Evolutionary conservation across 2,329 filamentous ascomycete species (phyloP), one percentile per base, ranked within the genome.

Genomic region (Dactylellina drechsleri): DNA sequence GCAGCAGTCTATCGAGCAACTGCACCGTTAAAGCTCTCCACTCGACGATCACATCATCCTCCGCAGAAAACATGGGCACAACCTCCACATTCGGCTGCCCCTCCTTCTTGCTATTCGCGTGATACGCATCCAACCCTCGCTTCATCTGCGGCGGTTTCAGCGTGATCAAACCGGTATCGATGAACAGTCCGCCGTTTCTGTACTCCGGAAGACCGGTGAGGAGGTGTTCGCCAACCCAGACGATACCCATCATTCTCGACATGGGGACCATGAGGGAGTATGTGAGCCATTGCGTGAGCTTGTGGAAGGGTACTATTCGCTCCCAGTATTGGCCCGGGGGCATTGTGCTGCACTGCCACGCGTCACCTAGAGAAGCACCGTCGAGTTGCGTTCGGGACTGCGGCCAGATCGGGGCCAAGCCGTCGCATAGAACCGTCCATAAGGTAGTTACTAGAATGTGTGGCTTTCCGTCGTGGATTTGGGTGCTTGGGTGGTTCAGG

Each of bases 261-360:
- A 97, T 96, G 0, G 93, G 93, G 23, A 93, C 90, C 91, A 96
- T 96, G 66, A 97, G 87, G 1, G 92, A 96, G 83, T 97, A 97
- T 58, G 91, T 92, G 66, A 97, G 89, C 93, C 93, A 97, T 82
- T 97, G 93, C 0, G 93, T 96, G 41, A 96, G 86, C 83, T 96
- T 97, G 84, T 97, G 93, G 84, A 97, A 96, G 0, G 93, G 93
- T 10, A 94, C 87, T 79, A 96, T 94, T 78, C 86, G 90, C 81
- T 94, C 91, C 90, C 91, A 92, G 0, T 88, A 86, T 77, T 89
- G 85, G 5, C 87, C 87, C 53, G 85, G 84, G 0, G 93, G 92
- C 88, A 98, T 92, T 36, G 89, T 88, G 10, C 87, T 89, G 83
- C 93, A 97, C 0, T 90, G 91, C 95, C 95, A 99, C 23, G 95